These are phyloP conservation scores for Beauveria scarabaeidicola DNA, from an alignment of 2,329 filamentous ascomycete genomes.

Conservation along the genomic window DNA sequence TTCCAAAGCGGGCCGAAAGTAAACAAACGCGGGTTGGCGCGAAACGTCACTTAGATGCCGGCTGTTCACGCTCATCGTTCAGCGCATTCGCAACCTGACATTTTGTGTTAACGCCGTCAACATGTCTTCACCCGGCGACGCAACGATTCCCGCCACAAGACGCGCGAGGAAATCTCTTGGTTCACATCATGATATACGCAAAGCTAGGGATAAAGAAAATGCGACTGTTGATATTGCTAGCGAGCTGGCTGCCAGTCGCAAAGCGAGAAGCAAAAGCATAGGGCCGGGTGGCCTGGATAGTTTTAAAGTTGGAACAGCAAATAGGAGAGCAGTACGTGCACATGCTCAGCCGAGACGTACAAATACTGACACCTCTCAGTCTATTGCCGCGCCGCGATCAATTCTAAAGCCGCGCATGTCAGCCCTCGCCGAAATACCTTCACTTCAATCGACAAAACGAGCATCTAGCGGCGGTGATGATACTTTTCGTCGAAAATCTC, in stretches of 20 bases:
- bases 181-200: conserved; percentile 42
- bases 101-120: conserved; percentile 14
- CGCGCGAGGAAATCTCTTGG: conserved; percentile 66
- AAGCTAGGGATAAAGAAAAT: conserved; percentile 67
- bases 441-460: conserved; percentile 38
- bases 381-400: conserved; percentile 52
- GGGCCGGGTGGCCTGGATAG: conserved; percentile 85
- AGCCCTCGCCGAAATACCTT: conserved; percentile 56
- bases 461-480: conserved; percentile 1
- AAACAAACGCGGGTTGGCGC: conserved; percentile 31
- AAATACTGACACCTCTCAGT: conserved; percentile 30
- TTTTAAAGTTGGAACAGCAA: conserved; percentile 65
- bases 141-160: conserved; percentile 47
- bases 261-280: conserved; percentile 89
- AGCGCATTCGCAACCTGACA: conserved; percentile 9
- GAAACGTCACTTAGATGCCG: conserved; percentile 12
- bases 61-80: conserved; percentile 5
- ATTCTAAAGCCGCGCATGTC: conserved; percentile 77
- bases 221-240: conserved; percentile 57
- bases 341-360: neutral
- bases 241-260: conserved; percentile 41
- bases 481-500: conserved; percentile 8
- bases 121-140: conserved; percentile 28
- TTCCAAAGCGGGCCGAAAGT: conserved; percentile 21
- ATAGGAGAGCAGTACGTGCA: conserved; percentile 64